Evolutionary conservation across 805 yeast genomes (phyloP), one percentile per base, ranked within the genome.

Genomic region (Saccharomycopsis malanga): DNA sequence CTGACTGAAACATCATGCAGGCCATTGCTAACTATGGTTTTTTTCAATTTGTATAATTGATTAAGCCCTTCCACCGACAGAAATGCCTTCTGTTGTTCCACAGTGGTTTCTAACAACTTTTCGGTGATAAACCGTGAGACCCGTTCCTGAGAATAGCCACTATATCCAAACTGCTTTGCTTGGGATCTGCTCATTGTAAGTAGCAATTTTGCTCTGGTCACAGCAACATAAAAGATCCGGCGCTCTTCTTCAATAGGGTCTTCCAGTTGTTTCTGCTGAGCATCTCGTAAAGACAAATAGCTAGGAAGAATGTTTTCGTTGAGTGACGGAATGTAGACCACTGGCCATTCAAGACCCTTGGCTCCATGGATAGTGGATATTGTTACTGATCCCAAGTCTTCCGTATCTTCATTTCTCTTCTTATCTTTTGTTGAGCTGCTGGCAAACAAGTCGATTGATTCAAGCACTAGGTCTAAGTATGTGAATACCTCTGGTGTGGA

Each of bases 271-370:
- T 53, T 53, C 3, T 23, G 42, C 40, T 34, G 35, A 37, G 36
- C 15, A 12, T 39, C 53, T 49, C 21, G 51, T 48, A 20, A 54
- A 58, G 34, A 58, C 55, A 22, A 59, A 53, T 62, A 57, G 3
- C 81, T 76, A 0, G 95, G 95, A 10, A 86, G 64, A 12, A 76
- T 61, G 1, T 83, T 82, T 40, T 83, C 86, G 27, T 74, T 69
- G 15, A 85, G 64, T 0, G 86, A 83, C 0, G 94, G 87, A 10
- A 87, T 74, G 58, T 87, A 86, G 0, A 91, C 97, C 12, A 86
- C 77, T 0, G 95, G 91, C 97, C 98, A 91, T 60, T 91, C 98
- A 2, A 89, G 68, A 1, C 98, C 98, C 61, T 91, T 91, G 1
- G 97, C 79, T 0, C 88, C 87, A 60, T 91, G 98, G 10, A 91